A percentile compares a stretch with the other conserved stretches of the same genome.
phyloP scores from a whole-genome alignment of 1,284 basidiomycete species.

The Leccinum idahoense region DNA sequence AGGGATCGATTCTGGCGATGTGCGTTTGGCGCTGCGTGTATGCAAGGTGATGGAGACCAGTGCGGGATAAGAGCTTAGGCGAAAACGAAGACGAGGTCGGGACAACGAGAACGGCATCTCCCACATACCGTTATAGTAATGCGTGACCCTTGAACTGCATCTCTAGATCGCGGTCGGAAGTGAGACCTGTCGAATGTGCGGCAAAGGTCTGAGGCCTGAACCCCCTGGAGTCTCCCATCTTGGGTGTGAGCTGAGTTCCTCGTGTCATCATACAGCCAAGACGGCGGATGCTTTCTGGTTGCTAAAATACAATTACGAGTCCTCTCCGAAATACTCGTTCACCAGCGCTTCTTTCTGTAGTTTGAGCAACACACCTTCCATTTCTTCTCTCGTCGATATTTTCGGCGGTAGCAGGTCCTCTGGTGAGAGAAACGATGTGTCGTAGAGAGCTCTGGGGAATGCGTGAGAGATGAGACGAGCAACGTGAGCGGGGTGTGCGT shows the following conservation, averaged over 20 bases:
- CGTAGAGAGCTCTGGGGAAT: slow-evolving; percentile 32
- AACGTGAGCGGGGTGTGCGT: slow-evolving; percentile 49
- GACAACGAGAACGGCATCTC: too few relatives aligned
- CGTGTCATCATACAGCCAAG: background rate
- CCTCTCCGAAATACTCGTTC: slow-evolving; percentile 66
- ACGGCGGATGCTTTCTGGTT: background rate
- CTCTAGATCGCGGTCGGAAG: too few relatives aligned
- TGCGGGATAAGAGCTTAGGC: too few relatives aligned
- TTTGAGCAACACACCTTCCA: slow-evolving; percentile 74
- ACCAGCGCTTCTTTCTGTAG: slow-evolving; percentile 80
- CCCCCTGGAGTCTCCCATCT: slow-evolving; percentile 15
- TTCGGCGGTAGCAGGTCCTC: slow-evolving; percentile 73
- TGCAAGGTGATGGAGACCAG: too few relatives aligned
- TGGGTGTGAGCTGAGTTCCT: slow-evolving; percentile 10
- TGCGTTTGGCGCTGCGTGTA: too few relatives aligned
- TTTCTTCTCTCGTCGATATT: slow-evolving; percentile 71
- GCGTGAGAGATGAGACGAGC: slow-evolving; percentile 45
- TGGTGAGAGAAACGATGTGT: slow-evolving; percentile 58
- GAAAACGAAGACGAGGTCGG: too few relatives aligned
- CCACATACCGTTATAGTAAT: too few relatives aligned
- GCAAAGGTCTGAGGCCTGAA: background rate
- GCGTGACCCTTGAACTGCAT: too few relatives aligned
- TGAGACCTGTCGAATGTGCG: too few relatives aligned
- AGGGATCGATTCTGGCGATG: too few relatives aligned
- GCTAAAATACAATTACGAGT: slow-evolving; percentile 17